Evolutionary conservation across 306 rosid genomes (phyloP).

Genomic region (Vigna nakashimae): DNA sequence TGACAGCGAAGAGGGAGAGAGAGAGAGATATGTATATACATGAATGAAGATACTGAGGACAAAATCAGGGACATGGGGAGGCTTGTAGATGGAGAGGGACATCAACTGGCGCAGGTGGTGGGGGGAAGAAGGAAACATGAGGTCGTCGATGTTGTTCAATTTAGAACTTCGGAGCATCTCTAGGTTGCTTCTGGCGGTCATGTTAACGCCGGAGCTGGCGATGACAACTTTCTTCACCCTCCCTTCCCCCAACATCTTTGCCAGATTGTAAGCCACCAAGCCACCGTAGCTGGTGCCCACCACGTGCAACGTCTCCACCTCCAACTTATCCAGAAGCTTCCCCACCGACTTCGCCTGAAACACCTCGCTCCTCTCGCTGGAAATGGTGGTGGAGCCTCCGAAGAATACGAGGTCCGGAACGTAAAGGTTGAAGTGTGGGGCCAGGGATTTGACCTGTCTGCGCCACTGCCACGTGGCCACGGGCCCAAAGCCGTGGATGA

Average conservation of each 20-base stretch:
- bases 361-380: slow-evolving; percentile 59
- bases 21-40: slow-evolving; percentile 36
- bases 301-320: slow-evolving; percentile 56
- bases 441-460: slow-evolving; percentile 69
- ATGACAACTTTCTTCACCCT: slow-evolving; percentile 81
- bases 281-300: slow-evolving; percentile 93
- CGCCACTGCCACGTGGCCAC: slow-evolving; percentile 87
- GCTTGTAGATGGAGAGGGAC: slow-evolving; percentile 47
- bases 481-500: slow-evolving; percentile 91
- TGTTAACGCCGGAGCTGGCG: slow-evolving; percentile 77
- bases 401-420: slow-evolving; percentile 88
- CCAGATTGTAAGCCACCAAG: slow-evolving; percentile 78
- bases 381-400: slow-evolving; percentile 64
- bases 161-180: slow-evolving; percentile 59
- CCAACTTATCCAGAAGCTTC: slow-evolving; percentile 61
- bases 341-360: slow-evolving; percentile 75
- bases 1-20: not conserved
- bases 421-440: slow-evolving; percentile 65
- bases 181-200: slow-evolving; percentile 36
- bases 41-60: slow-evolving; percentile 62
- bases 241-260: slow-evolving; percentile 68
- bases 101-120: slow-evolving; percentile 59
- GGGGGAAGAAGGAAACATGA: slow-evolving; percentile 76
- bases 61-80: slow-evolving; percentile 57
- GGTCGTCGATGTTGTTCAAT: slow-evolving; percentile 61